phyloP scores from a whole-genome alignment of 2,329 filamentous ascomycete genomes.

The Phaeophleospora eucalypticola region DNA sequence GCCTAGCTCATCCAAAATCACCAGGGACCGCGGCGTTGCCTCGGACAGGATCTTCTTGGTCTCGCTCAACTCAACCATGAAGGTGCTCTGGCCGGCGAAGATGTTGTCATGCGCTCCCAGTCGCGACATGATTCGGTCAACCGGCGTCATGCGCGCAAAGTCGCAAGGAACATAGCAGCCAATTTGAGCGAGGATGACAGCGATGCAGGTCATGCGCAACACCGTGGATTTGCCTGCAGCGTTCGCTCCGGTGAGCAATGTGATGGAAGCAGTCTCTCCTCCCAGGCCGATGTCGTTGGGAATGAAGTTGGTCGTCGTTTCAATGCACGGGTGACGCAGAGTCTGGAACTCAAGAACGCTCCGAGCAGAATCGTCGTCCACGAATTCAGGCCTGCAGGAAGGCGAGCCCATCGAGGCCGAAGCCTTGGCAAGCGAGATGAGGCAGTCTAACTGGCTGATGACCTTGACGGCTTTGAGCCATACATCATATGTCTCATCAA shows the following conservation, averaged over 20 bases:
- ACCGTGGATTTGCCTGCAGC: conserved; percentile 96
- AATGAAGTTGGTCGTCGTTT: conserved; percentile 87
- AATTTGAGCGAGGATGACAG: conserved; percentile 95
- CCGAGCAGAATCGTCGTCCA: conserved; percentile 65
- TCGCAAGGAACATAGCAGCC: conserved; percentile 86
- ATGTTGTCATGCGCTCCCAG: conserved; percentile 98
- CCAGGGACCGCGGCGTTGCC: conserved; percentile 86
- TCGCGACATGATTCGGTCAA: conserved; percentile 97
- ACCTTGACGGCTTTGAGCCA: conserved; percentile 92
- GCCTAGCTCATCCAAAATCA: conserved; percentile 94
- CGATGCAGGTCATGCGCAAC: conserved; percentile 92
- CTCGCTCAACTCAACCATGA: conserved; percentile 95
- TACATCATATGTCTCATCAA: conserved; percentile 77
- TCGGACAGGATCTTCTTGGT: conserved; percentile 97
- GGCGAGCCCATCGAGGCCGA: conserved; percentile 80
- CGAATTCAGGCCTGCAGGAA: conserved; percentile 82
- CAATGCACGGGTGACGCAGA: conserved; percentile 90
- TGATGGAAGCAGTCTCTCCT: conserved; percentile 76
- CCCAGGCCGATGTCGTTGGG: conserved; percentile 90
- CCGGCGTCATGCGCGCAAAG: conserved; percentile 78
- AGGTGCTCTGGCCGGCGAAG: conserved; percentile 94
- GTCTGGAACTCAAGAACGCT: conserved; percentile 89
- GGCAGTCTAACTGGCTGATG: conserved; percentile 86
- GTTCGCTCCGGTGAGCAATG: conserved; percentile 89
- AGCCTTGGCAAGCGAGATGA: conserved; percentile 87